These are phyloP conservation scores for Cardamine occulta DNA, from an alignment of 345 rosid genomes.

Conservation along the genomic window DNA sequence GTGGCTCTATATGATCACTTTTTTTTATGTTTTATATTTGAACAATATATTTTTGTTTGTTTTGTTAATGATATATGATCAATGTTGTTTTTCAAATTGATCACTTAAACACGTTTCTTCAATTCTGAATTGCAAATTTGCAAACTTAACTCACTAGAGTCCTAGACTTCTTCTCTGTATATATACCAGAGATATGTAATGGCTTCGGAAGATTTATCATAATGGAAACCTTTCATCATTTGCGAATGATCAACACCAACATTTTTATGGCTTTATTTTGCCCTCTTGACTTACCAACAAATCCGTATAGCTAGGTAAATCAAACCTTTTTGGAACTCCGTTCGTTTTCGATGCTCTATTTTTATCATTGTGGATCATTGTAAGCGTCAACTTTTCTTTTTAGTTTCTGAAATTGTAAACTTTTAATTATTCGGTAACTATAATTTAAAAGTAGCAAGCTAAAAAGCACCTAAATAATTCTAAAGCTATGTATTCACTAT, in stretches of 20 bases:
- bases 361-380: conserved; percentile 4
- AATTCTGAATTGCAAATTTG: background rate
- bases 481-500: background rate
- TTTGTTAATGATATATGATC: background rate
- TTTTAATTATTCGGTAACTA: background rate
- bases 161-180: background rate
- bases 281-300: background rate
- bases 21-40: background rate
- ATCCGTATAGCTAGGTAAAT: background rate
- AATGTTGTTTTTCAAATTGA: conserved; percentile 2
- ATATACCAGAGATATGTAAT: background rate
- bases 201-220: background rate
- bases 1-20: background rate
- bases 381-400: background rate
- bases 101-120: conserved; percentile 18
- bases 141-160: conserved; percentile 2
- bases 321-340: conserved; percentile 11
- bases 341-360: background rate
- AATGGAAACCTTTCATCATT: background rate
- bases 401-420: background rate
- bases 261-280: conserved; percentile 8
- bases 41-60: too few relatives aligned
- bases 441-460: background rate
- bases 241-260: background rate
- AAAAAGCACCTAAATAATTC: background rate